phyloP scores from a whole-genome alignment of 352 stramenopile genomes.

The Phytophthora parvispora region DNA sequence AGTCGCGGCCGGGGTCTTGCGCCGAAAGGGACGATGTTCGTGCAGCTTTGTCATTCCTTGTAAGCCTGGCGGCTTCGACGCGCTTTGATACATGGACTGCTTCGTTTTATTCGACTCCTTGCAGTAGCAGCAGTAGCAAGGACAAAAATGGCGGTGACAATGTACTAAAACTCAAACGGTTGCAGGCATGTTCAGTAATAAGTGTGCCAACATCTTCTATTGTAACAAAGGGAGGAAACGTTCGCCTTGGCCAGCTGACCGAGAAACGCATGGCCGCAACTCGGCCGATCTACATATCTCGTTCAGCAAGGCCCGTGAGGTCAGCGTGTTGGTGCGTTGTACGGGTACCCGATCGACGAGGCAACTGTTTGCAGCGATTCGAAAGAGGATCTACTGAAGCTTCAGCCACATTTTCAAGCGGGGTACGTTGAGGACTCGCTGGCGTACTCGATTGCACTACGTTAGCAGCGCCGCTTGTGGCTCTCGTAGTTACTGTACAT shows the following conservation, averaged over 20 bases:
- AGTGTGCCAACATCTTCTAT: not conserved
- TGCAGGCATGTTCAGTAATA: not conserved
- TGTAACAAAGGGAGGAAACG: not conserved
- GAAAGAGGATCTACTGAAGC: not conserved
- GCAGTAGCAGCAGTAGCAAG: not conserved
- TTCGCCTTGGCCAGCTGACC: constrained; percentile 8
- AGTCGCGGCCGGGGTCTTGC: constrained; percentile 12
- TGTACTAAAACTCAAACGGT: not conserved
- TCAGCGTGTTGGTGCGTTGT: not conserved
- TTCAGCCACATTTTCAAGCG: not conserved
- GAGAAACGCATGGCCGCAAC: not conserved
- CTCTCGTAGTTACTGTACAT: not conserved
- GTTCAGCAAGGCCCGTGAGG: not conserved
- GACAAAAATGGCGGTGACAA: not conserved
- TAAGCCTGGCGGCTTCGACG: not conserved
- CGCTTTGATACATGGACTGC: not conserved
- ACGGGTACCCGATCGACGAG: not conserved
- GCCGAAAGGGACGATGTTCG: too few relatives aligned
- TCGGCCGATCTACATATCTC: not conserved
- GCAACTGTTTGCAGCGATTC: not conserved
- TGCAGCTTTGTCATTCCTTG: not conserved
- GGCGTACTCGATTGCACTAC: not conserved
- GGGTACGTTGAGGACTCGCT: not conserved
- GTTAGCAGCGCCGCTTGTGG: not conserved
- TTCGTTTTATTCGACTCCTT: not conserved